phyloP scores from a whole-genome alignment of 2,329 filamentous ascomycete species.

The Setomelanomma holmii region DNA sequence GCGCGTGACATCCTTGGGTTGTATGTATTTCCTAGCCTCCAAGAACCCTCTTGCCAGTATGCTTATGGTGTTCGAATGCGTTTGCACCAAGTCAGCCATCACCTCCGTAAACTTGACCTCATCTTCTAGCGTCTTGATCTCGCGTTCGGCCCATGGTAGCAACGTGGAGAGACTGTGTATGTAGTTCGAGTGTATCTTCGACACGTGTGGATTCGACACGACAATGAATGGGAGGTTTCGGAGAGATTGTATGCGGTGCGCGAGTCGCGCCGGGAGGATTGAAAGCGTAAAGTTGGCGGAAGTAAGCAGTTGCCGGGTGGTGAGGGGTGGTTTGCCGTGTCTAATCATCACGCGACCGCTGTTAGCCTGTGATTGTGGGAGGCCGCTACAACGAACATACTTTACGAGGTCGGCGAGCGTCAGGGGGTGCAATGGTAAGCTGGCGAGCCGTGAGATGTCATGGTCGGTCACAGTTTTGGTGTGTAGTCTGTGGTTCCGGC shows the following conservation, averaged over 20 bases:
- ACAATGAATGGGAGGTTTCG: slow-evolving; percentile 97
- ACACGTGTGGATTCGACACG: slow-evolving; percentile 95
- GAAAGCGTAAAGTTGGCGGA: slow-evolving; percentile 96
- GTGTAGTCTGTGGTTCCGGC: slow-evolving; percentile 32
- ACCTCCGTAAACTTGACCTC: slow-evolving; percentile 92
- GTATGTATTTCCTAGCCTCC: slow-evolving; percentile 91
- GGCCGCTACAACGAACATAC: slow-evolving; percentile 55
- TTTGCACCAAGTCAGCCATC: slow-evolving; percentile 92
- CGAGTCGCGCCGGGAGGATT: slow-evolving; percentile 88
- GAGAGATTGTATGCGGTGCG: slow-evolving; percentile 90
- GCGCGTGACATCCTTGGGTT: slow-evolving; percentile 78
- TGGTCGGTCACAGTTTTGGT: slow-evolving; percentile 65
- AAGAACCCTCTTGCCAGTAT: slow-evolving; percentile 90
- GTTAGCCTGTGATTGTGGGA: slow-evolving; percentile 11
- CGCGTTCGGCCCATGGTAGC: slow-evolving; percentile 78
- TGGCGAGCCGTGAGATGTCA: slow-evolving; percentile 79
- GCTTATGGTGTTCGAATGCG: slow-evolving; percentile 92
- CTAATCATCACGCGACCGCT: slow-evolving; percentile 43
- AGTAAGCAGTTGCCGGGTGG: slow-evolving; percentile 77
- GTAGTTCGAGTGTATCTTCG: slow-evolving; percentile 95
- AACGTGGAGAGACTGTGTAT: slow-evolving; percentile 90
- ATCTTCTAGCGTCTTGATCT: slow-evolving; percentile 79
- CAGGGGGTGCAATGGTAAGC: slow-evolving; percentile 78
- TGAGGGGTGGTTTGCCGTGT: slow-evolving; percentile 84
- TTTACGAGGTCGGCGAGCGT: slow-evolving; percentile 89